Percentiles rank a stretch among this genome's conserved stretches.
Evolutionary conservation across 2,329 filamentous ascomycete genomes (phyloP).

Genomic region (Ustulina deusta): DNA sequence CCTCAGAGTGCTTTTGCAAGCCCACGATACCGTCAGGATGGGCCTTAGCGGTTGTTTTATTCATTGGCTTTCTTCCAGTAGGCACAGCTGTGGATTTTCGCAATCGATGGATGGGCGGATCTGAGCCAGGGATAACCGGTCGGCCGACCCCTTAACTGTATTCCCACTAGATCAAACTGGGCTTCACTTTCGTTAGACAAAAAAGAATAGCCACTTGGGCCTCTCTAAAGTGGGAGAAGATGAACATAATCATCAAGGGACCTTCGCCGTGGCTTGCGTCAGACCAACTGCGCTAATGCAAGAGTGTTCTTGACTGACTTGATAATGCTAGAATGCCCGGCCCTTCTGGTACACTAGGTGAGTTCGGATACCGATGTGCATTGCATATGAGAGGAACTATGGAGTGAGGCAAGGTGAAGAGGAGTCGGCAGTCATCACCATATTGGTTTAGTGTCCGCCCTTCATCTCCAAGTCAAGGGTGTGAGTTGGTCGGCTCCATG

Average conservation of each 20-base stretch:
- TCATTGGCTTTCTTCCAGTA: constrained; percentile 7
- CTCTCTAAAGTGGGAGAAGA: not conserved
- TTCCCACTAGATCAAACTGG: not conserved
- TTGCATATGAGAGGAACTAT: not conserved
- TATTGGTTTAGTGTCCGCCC: constrained; percentile 21
- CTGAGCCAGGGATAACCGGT: constrained; percentile 11
- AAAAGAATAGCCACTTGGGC: not conserved
- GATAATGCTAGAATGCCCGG: not conserved
- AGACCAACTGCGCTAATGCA: constrained; percentile 3
- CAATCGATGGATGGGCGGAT: constrained; percentile 18
- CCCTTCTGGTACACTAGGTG: not conserved
- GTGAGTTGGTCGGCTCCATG: constrained; percentile 14
- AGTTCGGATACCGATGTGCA: constrained; percentile 1
- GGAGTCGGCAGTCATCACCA: constrained; percentile 11
- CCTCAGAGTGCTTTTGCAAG: not conserved
- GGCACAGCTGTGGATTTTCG: not conserved
- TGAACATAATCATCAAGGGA: not conserved
- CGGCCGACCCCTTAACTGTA: constrained; percentile 16
- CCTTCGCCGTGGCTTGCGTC: constrained; percentile 1
- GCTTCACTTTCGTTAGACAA: not conserved
- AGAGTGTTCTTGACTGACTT: not conserved
- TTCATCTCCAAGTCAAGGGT: constrained; percentile 8
- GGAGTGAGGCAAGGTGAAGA: constrained; percentile 25
- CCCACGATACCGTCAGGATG: constrained; percentile 4
- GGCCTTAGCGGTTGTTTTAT: not conserved